phyloP scores from a whole-genome alignment of 768 basidiomycete species.

The Mrakia frigida region DNA sequence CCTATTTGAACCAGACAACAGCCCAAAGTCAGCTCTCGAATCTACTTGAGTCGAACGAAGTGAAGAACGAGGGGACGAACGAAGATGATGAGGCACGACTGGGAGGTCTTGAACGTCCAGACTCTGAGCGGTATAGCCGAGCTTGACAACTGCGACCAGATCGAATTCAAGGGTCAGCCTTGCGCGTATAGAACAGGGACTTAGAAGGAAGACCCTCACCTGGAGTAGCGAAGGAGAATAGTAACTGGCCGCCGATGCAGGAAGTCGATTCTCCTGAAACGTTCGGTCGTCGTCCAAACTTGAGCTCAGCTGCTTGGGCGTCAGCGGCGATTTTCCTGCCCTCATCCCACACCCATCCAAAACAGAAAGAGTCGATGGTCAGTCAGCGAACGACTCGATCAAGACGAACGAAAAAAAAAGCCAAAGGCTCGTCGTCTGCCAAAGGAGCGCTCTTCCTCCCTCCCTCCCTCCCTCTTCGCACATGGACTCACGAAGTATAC shows the following conservation, averaged over 20 bases:
- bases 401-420: background rate
- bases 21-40: background rate
- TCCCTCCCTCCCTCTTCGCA: conserved; percentile 34
- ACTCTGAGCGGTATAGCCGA: conserved; percentile 65
- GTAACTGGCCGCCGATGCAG: conserved; percentile 50
- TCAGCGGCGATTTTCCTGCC: conserved; percentile 23
- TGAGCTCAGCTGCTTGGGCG: conserved; percentile 50
- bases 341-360: background rate
- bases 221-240: conserved; percentile 85
- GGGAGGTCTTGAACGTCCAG: conserved; percentile 86
- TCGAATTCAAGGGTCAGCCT: background rate
- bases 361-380: background rate
- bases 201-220: conserved; percentile 37
- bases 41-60: background rate
- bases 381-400: background rate
- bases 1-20: background rate
- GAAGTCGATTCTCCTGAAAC: conserved; percentile 56
- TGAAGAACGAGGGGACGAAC: conserved; percentile 38
- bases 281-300: conserved; percentile 56
- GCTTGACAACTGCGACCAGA: conserved; percentile 55
- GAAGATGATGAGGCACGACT: conserved; percentile 68
- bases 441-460: no score
- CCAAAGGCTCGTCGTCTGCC: no score
- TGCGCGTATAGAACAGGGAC: background rate
- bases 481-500: conserved; percentile 53